Percentiles rank a stretch among this genome's conserved stretches.
Evolutionary conservation across 2,329 filamentous ascomycete genomes (phyloP).

Genomic region (Botrytis byssoidea): DNA sequence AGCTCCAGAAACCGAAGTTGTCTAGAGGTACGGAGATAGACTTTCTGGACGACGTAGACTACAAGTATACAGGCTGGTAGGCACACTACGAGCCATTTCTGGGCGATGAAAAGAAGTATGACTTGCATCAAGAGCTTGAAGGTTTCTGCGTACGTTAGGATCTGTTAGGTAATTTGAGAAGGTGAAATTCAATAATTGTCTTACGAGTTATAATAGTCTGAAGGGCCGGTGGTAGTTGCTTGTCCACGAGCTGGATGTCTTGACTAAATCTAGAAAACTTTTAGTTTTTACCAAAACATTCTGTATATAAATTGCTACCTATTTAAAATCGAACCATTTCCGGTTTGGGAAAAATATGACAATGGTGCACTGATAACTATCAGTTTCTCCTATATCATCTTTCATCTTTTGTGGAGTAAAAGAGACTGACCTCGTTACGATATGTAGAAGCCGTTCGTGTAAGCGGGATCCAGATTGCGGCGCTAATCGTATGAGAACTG

Average conservation of each 20-base stretch:
- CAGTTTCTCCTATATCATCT: background rate
- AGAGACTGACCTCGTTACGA: conserved; percentile 31
- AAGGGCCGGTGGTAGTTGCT: conserved; percentile 35
- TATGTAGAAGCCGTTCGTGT: conserved; percentile 39
- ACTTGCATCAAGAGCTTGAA: conserved; percentile 44
- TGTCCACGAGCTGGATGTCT: conserved; percentile 27
- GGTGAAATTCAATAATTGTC: background rate
- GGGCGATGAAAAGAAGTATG: conserved; percentile 47
- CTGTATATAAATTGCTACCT: too few species aligned
- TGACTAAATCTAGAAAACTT: conserved; percentile 28
- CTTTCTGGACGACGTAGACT: conserved; percentile 53
- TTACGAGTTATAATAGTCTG: conserved; percentile 40
- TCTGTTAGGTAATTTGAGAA: background rate
- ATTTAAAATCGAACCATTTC: conserved; percentile 45
- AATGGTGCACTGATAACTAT: conserved; percentile 9
- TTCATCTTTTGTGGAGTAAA: conserved; percentile 18
- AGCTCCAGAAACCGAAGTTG: conserved; percentile 61
- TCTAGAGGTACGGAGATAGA: conserved; percentile 60
- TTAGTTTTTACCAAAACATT: too few species aligned
- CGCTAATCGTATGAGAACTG: conserved; percentile 38
- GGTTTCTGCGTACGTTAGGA: conserved; percentile 24
- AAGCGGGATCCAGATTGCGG: conserved; percentile 41
- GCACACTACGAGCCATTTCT: conserved; percentile 44
- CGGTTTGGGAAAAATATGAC: conserved; percentile 43
- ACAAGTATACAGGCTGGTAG: conserved; percentile 50